Evolutionary conservation across 78 protist genomes (phyloP).

Genomic region (Dictyostelium citrinum): DNA sequence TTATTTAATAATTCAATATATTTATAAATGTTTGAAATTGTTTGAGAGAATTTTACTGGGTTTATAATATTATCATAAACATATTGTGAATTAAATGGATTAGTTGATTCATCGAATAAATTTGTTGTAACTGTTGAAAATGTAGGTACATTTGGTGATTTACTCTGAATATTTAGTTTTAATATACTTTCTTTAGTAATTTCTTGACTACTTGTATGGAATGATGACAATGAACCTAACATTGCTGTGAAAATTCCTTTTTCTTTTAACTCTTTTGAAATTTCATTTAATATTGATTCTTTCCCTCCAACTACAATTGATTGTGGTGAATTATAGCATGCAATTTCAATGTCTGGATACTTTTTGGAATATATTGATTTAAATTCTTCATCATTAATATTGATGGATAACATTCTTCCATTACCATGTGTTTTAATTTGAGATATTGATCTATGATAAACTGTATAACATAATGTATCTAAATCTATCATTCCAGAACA

Average conservation of each 20-base stretch:
- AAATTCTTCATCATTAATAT: background rate
- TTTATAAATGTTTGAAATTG: background rate
- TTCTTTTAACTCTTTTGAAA: background rate
- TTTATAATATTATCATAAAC: slow-evolving; percentile 9
- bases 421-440: slow-evolving; percentile 23
- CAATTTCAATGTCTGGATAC: slow-evolving; percentile 9
- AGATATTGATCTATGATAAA: slow-evolving; percentile 4
- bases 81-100: background rate
- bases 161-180: background rate
- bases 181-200: background rate
- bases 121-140: background rate
- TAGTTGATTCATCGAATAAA: background rate
- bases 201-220: slow-evolving; percentile 35
- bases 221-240: slow-evolving; percentile 41
- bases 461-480: background rate
- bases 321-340: slow-evolving; percentile 16
- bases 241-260: background rate
- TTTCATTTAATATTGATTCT: background rate
- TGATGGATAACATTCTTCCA: slow-evolving; percentile 56
- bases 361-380: background rate
- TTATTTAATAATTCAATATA: background rate
- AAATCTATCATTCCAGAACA: slow-evolving; percentile 21
- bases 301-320: slow-evolving; percentile 46
- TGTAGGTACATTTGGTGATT: background rate
- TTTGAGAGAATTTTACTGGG: background rate